A percentile compares a stretch with the other conserved stretches of the same genome.
Conservation (phyloP, 768 basidiomycete species). For the Candolleomyces eurysporus region DNA sequence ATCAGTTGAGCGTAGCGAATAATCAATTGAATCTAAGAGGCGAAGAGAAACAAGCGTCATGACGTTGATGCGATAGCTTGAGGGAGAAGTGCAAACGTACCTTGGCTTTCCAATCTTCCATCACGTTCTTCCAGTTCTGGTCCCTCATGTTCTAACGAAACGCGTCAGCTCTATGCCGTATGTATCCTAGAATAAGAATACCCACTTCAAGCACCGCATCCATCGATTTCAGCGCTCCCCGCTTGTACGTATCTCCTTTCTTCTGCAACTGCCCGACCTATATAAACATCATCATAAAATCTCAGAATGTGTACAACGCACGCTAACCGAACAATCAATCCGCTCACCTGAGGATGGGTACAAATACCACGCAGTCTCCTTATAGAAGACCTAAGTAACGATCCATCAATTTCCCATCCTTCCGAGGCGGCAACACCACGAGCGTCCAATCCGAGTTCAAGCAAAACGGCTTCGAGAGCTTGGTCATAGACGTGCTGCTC, state of each 20-base stretch:
- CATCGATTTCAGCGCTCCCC: constrained; percentile 74
- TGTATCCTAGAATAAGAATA: too few species aligned
- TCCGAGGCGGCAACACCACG: constrained; percentile 63
- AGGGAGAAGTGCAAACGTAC: constrained; percentile 28
- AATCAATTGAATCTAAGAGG: constrained; percentile 51
- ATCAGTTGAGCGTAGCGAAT: constrained; percentile 61
- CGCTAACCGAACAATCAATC: background rate
- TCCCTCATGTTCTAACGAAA: constrained; percentile 63
- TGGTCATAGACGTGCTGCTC: constrained; percentile 88
- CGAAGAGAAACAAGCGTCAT: background rate
- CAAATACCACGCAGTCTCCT: constrained; percentile 79
- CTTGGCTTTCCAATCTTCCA: constrained; percentile 69
- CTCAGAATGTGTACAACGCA: too few species aligned
- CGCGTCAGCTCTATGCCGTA: background rate
- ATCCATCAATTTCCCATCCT: constrained; percentile 64
- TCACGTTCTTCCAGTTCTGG: constrained; percentile 66
- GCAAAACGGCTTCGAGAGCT: constrained; percentile 56
- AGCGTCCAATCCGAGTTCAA: constrained; percentile 69
- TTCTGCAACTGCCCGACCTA: constrained; percentile 68
- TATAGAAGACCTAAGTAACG: constrained; percentile 57
- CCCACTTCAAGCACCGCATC: constrained; percentile 69
- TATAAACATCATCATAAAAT: too few species aligned
- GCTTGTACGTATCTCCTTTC: constrained; percentile 54
- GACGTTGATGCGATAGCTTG: too few species aligned
- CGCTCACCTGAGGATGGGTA: constrained; percentile 76